These are phyloP conservation scores for Lecanicillium sp. DNA, from an alignment of 2,329 filamentous ascomycete species.

Conservation along the genomic window DNA sequence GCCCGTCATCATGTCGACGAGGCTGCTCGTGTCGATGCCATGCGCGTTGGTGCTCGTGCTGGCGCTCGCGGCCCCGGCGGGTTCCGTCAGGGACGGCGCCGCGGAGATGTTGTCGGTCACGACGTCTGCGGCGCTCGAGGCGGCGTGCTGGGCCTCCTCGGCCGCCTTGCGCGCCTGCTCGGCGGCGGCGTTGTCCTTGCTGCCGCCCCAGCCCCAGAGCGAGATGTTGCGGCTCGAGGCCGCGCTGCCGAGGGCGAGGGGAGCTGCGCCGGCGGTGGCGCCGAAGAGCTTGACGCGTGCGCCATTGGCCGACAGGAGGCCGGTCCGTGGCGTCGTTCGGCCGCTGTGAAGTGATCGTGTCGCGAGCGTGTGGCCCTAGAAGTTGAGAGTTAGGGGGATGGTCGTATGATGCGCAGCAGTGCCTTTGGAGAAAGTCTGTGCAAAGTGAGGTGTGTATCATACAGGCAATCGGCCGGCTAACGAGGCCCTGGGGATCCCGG, in stretches of 20 bases:
- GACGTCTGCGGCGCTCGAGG: slow-evolving; percentile 13
- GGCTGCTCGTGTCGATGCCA: slow-evolving; percentile 29
- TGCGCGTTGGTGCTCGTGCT: slow-evolving; percentile 18
- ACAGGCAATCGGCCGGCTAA: slow-evolving; percentile 24
- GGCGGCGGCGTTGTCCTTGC: slow-evolving; percentile 17
- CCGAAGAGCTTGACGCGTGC: neutral
- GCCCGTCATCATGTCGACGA: slow-evolving; percentile 31
- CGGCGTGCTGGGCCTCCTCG: slow-evolving; percentile 1
- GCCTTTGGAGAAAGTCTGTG: too few relatives aligned
- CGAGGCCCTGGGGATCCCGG: slow-evolving; percentile 26
- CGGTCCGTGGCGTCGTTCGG: slow-evolving; percentile 22
- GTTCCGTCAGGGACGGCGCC: slow-evolving; percentile 19
- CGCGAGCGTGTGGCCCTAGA: slow-evolving; percentile 21
- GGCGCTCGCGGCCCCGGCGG: slow-evolving; percentile 15
- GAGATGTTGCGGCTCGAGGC: slow-evolving; percentile 23
- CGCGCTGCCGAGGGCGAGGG: slow-evolving; percentile 27
- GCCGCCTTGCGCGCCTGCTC: slow-evolving; percentile 16
- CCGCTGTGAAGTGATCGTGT: slow-evolving; percentile 27
- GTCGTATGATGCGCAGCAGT: too few relatives aligned
- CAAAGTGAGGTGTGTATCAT: too few relatives aligned
- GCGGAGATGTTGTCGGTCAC: slow-evolving; percentile 13
- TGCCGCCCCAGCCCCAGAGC: slow-evolving; percentile 26
- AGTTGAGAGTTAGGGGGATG: slow-evolving; percentile 3
- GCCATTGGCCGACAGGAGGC: neutral
- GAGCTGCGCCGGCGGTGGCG: slow-evolving; percentile 18